Percentiles rank a stretch among this genome's conserved stretches.
Conservation (phyloP, 306 rosid genomes). For the Senna siamea region DNA sequence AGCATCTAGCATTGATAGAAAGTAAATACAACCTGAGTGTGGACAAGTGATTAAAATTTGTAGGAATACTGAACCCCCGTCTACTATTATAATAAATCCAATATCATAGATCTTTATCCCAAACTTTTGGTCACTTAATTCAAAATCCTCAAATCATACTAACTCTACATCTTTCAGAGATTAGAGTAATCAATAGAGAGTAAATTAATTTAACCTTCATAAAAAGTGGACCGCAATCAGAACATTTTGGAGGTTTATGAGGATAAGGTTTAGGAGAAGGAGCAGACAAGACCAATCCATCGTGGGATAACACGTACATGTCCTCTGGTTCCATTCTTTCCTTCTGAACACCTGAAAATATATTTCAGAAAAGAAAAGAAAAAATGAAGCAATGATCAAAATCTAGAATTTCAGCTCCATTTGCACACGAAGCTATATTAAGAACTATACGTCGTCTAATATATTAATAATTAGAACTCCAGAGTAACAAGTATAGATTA, state of each 20-base stretch:
- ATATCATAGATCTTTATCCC: constrained; percentile 9
- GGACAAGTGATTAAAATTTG: constrained; percentile 3
- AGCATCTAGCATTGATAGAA: constrained; percentile 7
- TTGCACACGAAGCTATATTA: constrained; percentile 9
- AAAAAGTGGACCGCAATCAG: constrained; percentile 88
- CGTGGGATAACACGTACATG: constrained; percentile 76
- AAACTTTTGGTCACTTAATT: constrained; percentile 13
- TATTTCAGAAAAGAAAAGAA: constrained; percentile 25
- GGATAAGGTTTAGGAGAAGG: constrained; percentile 92
- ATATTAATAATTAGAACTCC: not conserved
- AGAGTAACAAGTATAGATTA: not conserved
- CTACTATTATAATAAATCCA: not conserved
- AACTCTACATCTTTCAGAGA: constrained; percentile 14
- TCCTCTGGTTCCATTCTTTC: constrained; percentile 97
- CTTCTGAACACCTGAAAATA: constrained; percentile 83
- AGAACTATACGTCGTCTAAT: not conserved
- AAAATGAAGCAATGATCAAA: constrained; percentile 20
- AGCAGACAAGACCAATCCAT: constrained; percentile 67
- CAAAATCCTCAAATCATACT: constrained; percentile 5
- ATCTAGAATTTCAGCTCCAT: not conserved
- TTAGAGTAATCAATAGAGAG: constrained; percentile 18
- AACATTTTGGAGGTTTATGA: constrained; percentile 90
- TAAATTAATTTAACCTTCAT: constrained; percentile 65
- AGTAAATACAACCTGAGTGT: constrained; percentile 13
- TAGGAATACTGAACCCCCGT: not conserved